Conservation (phyloP, 2,329 filamentous ascomycete species). For the Dryadomyces quercus-mongolicae region DNA sequence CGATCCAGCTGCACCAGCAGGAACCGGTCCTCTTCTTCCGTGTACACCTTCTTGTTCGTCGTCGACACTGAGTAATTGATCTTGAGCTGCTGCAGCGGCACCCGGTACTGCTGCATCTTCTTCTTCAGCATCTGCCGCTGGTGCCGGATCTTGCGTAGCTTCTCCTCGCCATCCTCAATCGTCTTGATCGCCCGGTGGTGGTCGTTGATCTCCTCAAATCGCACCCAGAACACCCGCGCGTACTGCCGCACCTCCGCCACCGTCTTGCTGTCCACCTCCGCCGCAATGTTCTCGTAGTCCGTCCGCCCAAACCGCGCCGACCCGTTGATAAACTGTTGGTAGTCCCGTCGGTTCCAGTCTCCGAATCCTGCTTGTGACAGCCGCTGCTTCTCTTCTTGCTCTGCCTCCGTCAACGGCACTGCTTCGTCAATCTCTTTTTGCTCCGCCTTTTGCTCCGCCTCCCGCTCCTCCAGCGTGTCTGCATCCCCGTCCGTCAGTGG, state of each 20-base stretch:
- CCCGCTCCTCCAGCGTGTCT: conserved; percentile 67
- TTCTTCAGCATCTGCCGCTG: conserved; percentile 87
- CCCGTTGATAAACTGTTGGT: conserved; percentile 95
- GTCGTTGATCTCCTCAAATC: conserved; percentile 81
- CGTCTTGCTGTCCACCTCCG: conserved; percentile 85
- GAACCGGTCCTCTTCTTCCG: conserved; percentile 95
- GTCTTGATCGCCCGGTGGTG: conserved; percentile 80
- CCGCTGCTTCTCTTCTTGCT: conserved; percentile 73
- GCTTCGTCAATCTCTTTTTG: conserved; percentile 92
- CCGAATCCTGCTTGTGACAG: conserved; percentile 79
- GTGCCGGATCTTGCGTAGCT: conserved; percentile 76
- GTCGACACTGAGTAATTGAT: conserved; percentile 98
- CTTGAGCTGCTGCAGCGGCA: conserved; percentile 93
- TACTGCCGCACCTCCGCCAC: conserved; percentile 79
- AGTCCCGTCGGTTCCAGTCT: conserved; percentile 94
- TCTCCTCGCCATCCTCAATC: conserved; percentile 88
- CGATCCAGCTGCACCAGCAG: conserved; percentile 86
- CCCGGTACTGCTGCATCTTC: conserved; percentile 95
- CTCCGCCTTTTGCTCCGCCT: conserved; percentile 75
- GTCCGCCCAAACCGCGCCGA: conserved; percentile 84
- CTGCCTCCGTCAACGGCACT: conserved; percentile 74
- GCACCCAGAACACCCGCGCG: conserved; percentile 92
- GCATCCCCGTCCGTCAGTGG: conserved; percentile 81
- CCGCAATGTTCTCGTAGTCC: conserved; percentile 74
- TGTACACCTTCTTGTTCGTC: conserved; percentile 99